A percentile compares a stretch with the other conserved stretches of the same genome.
Evolutionary conservation across 2,329 filamentous ascomycete genomes (phyloP).

Genomic region (Talaromyces sp.): DNA sequence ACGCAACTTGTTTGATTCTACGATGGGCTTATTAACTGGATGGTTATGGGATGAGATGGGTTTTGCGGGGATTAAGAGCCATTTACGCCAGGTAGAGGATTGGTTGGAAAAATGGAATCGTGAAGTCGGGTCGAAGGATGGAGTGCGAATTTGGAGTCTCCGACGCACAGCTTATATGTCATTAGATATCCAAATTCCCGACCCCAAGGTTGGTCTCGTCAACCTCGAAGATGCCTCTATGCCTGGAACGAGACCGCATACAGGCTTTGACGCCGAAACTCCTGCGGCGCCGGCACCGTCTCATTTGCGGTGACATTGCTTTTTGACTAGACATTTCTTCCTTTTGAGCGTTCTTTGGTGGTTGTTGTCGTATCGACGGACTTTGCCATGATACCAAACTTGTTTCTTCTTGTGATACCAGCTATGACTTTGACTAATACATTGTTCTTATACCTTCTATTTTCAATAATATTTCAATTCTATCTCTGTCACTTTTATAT

Average conservation of each 20-base stretch:
- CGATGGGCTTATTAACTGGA: conserved; percentile 76
- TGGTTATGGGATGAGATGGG: conserved; percentile 95
- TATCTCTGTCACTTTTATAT: too few species aligned
- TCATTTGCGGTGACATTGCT: conserved; percentile 5
- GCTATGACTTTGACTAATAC: neutral
- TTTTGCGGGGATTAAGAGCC: conserved; percentile 66
- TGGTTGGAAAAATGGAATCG: conserved; percentile 87
- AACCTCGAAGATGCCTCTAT: conserved; percentile 33
- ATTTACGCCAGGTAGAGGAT: conserved; percentile 63
- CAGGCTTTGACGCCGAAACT: conserved; percentile 20
- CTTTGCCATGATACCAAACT: conserved; percentile 9
- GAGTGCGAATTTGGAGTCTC: conserved; percentile 71
- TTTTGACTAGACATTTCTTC: neutral
- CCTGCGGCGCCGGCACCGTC: neutral
- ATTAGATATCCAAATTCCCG: conserved; percentile 48
- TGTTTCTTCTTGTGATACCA: conserved; percentile 9
- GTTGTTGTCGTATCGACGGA: conserved; percentile 4
- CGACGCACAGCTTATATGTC: conserved; percentile 83
- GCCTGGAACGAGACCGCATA: conserved; percentile 32
- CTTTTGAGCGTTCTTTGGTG: conserved; percentile 8
- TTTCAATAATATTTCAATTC: too few species aligned
- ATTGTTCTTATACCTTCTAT: neutral
- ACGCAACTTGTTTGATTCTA: conserved; percentile 72
- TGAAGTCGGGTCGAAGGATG: conserved; percentile 54
- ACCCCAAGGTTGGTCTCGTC: conserved; percentile 45